phyloP scores from a whole-genome alignment of 139 green algal species.

The Closterium sp. region DNA sequence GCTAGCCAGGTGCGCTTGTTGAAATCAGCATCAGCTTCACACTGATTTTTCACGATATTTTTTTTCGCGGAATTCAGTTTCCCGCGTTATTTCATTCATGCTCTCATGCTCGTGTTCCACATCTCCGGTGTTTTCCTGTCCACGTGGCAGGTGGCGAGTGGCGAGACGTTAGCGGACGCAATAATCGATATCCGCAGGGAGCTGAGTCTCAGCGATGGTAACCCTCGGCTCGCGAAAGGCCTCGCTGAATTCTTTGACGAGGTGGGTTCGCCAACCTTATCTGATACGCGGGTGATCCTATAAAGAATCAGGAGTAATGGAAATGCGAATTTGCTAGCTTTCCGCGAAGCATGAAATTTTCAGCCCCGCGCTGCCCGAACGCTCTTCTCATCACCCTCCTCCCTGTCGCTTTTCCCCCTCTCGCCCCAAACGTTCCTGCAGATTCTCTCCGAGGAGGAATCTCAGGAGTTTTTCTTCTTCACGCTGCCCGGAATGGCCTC shows the following conservation, averaged over 20 bases:
- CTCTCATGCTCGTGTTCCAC: too few species aligned
- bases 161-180: conserved; percentile 30
- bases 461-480: conserved; percentile 16
- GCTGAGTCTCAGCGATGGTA: conserved; percentile 21
- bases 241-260: conserved; percentile 24
- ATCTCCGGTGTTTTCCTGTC: background rate
- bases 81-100: too few species aligned
- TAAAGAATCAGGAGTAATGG: too few species aligned
- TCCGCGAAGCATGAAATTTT: background rate
- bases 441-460: conserved; percentile 1
- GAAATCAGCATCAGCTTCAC: too few species aligned
- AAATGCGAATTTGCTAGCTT: too few species aligned
- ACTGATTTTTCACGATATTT: too few species aligned
- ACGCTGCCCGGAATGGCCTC: conserved; percentile 23
- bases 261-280: background rate
- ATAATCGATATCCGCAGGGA: conserved; percentile 41
- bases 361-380: background rate
- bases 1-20: too few species aligned
- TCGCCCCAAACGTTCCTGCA: background rate
- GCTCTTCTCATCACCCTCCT: background rate
- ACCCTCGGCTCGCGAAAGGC: conserved; percentile 9
- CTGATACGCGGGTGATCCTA: too few species aligned
- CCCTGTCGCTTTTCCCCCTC: background rate
- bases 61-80: too few species aligned
- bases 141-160: conserved; percentile 20